phyloP scores from a whole-genome alignment of 345 rosid genomes.

The Chamaenerion angustifolium region DNA sequence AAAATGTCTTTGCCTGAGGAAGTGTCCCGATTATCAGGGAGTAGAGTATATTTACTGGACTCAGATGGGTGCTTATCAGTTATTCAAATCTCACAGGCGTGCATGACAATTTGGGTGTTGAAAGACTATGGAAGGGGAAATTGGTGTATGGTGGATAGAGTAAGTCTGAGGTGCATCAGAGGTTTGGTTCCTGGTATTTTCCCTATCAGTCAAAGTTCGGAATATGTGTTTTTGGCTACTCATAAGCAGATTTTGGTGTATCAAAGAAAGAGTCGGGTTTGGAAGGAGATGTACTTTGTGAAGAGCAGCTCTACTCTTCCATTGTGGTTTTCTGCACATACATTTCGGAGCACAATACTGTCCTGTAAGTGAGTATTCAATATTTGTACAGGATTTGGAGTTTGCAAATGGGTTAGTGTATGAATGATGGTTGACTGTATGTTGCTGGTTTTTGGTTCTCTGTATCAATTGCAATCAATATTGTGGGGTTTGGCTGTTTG shows the following conservation, averaged over 20 bases:
- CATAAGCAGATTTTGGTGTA: conserved; percentile 70
- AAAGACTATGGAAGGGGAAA: conserved; percentile 35
- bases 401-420: too few species aligned
- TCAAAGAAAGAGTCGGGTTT: conserved; percentile 41
- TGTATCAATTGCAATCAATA: too few species aligned
- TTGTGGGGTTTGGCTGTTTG: neutral
- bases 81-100: conserved; percentile 49
- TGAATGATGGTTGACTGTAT: too few species aligned
- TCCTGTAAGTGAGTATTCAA: conserved; percentile 31
- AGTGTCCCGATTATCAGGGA: conserved; percentile 33
- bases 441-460: too few species aligned
- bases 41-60: conserved; percentile 53
- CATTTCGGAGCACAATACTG: conserved; percentile 56
- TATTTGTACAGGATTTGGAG: neutral
- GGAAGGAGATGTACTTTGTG: conserved; percentile 85
- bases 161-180: conserved; percentile 67
- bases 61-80: conserved; percentile 54
- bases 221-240: conserved; percentile 54
- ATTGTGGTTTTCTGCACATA: conserved; percentile 76
- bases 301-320: conserved; percentile 46
- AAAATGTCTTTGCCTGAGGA: conserved; percentile 60
- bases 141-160: conserved; percentile 48
- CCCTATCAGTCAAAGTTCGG: conserved; percentile 55
- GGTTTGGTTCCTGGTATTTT: conserved; percentile 66
- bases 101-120: conserved; percentile 83